Conservation (phyloP, 2,329 filamentous ascomycete species). For the Beauveria varroae region DNA sequence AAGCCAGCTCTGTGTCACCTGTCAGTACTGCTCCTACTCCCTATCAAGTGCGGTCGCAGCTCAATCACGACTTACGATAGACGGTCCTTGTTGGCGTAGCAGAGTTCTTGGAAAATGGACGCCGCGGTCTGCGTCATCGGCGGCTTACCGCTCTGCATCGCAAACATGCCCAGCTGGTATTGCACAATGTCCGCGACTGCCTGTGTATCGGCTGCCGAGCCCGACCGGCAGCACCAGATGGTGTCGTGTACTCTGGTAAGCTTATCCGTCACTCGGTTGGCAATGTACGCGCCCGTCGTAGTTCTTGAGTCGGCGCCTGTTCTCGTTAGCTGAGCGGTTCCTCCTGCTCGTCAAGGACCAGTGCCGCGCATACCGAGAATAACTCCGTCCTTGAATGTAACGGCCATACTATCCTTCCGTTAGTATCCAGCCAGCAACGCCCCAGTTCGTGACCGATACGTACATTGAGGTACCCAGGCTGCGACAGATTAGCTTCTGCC, state of each 20-base stretch:
- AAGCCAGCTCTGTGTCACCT: conserved; percentile 66
- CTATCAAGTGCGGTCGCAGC: background rate
- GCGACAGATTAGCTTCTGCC: conserved; percentile 25
- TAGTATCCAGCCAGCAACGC: conserved; percentile 18
- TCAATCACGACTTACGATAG: conserved; percentile 58
- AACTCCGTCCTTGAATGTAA: conserved; percentile 97
- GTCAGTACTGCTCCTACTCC: conserved; percentile 13
- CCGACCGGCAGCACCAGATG: conserved; percentile 98
- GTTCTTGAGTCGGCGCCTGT: conserved; percentile 89
- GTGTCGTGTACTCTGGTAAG: conserved; percentile 97
- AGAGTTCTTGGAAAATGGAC: conserved; percentile 94
- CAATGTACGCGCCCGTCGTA: conserved; percentile 96
- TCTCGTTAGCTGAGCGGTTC: conserved; percentile 12
- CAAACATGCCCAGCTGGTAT: conserved; percentile 90
- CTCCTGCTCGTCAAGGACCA: background rate
- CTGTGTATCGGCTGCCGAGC: conserved; percentile 95
- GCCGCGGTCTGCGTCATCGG: conserved; percentile 94
- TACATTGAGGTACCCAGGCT: conserved; percentile 97
- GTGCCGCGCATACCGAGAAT: conserved; percentile 60
- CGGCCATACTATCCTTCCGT: conserved; percentile 68
- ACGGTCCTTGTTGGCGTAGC: conserved; percentile 94
- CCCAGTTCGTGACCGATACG: conserved; percentile 25
- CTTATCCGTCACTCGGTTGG: conserved; percentile 98
- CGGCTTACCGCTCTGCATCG: conserved; percentile 78
- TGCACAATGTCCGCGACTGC: conserved; percentile 97